Base-by-base conservation (phyloP, 208 protist species). In the Entamoeba invadens region DNA sequence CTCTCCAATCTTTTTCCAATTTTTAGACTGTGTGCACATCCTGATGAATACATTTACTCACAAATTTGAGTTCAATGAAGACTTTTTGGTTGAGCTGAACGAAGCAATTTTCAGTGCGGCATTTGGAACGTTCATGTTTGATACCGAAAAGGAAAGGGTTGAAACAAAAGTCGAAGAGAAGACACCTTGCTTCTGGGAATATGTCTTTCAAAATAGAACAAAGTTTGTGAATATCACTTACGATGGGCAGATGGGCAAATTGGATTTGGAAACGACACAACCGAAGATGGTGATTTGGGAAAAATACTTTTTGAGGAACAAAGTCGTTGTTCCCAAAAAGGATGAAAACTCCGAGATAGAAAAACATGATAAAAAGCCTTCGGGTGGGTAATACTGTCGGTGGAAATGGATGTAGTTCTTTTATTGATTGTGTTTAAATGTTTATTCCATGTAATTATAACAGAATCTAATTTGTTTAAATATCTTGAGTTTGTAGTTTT, bases 1-100 rank as follows among this genome's bases (percentile, higher is more conserved):
- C 45, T 92, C 91, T 1, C 96, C 96, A 25, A 93, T 97, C 31
- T 97, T 97, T 93, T 35, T 96, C n/a, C 95, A 97, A 91, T 97
- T 96, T 93, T 50, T 97, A 14, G 96, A 97, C 46, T 94, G 94
- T 51, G 94, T 96, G 8, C 96, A 93, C 92, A 95, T 97, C 87
- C 25, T 96, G 2, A 91, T 93, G 1, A 2, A 50, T 10, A 95
- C 96, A 93, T 94, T 91, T 57, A 94, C 95, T 44, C 31, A 0
- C 14, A 45, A 92, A n/a, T 97, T 97, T 91, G 95, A 97, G 94
- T 97, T 96, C 91, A 96, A 95, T 35, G 91, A 93, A 18, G 6
- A 94, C 12, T 93, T 97, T 35, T 50, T 97, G 8, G 42, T 96
- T 2, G 94, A 94, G 44, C 14, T 97, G 12, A 91, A 91, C 45